A percentile compares a stretch with the other conserved stretches of the same genome.
Evolutionary conservation across 164 flowering plant genomes (phyloP).

Genomic region (Litsea cubeba): DNA sequence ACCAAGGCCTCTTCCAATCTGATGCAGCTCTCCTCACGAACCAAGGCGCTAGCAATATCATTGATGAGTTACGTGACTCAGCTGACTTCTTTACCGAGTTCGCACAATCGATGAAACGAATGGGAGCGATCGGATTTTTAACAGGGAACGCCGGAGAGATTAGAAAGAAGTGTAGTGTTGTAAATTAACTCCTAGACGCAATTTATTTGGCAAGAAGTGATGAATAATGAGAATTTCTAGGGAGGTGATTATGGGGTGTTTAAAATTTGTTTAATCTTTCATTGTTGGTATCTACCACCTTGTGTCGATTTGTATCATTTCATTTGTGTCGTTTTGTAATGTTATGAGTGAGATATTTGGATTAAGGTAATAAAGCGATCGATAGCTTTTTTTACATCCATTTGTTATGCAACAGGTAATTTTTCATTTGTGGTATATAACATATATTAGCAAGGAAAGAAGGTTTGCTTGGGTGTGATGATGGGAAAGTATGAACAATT

Average conservation of each 20-base stretch:
- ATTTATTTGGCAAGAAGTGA: background rate
- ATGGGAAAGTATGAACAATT: no score
- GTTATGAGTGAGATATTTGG: no score
- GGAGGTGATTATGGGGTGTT: background rate
- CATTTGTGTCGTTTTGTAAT: no score
- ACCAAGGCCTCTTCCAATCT: slow-evolving; percentile 46
- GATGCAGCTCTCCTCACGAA: slow-evolving; percentile 50
- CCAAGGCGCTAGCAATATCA: slow-evolving; percentile 12
- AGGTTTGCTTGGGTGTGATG: no score
- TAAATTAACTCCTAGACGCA: slow-evolving; percentile 9
- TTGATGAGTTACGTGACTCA: slow-evolving; percentile 8
- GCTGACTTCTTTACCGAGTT: slow-evolving; percentile 29
- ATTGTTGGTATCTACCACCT: background rate
- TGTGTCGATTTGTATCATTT: background rate
- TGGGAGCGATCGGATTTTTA: slow-evolving; percentile 26
- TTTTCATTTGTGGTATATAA: no score
- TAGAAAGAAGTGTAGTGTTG: slow-evolving; percentile 21
- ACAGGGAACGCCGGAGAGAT: slow-evolving; percentile 26
- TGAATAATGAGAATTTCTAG: no score
- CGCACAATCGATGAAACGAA: slow-evolving; percentile 16
- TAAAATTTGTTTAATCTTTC: background rate
- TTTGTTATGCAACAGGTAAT: no score
- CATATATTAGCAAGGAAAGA: no score
- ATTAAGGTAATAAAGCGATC: no score
- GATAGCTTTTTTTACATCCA: no score